Base-by-base conservation (phyloP, 1,284 basidiomycete species). In the Trametes hirsuta region DNA sequence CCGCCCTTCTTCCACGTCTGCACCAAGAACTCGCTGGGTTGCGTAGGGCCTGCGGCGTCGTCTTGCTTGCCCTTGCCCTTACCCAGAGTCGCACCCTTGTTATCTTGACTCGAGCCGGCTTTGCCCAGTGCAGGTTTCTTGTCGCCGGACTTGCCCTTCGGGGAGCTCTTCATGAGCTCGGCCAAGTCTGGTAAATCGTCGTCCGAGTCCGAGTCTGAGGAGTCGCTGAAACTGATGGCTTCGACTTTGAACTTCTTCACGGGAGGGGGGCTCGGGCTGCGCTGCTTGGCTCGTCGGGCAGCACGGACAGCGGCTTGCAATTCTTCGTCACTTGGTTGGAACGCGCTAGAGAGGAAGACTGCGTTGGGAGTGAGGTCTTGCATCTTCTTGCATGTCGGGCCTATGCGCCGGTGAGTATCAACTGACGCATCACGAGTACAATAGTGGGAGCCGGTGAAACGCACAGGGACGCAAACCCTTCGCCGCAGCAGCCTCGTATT, bases 341-440 rank as follows among this genome's bases (percentile, higher is more conserved):
- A 88, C 2, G 85, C 83, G 4, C 75, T 70, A 2, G 81, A 75
- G 54, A 77, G 78, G 77, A 87, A 89, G 22, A 84, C 72, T 47
- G 79, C 78, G 35, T 75, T 72, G 0, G 74, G 71, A 0, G 71
- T 73, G n/a, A 86, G 71, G 67, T 85, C 80, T 53, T 74, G 75
- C 83, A 84, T 84, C 72, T 80, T 81, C 71, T 81, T 82, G 74
- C 85, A 86, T 0, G 78, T 82, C 6, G 85, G 85, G 64, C 83
- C 84, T 85, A 22, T 22, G 15, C 30, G 55, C 2, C 12, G 15
- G 24, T 8, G 4, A 2, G 15, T 18, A 41, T 39, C 22, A n/a
- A 30, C 18, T 18, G 18, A 18, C 18, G 55, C 21, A 14, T 48
- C 11, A 47, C 35, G 45, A 47, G 37, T 52, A 12, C 11, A 45